These are phyloP conservation scores for Dacryopinax spathularia DNA, from an alignment of 768 basidiomycete genomes.

Conservation along the genomic window DNA sequence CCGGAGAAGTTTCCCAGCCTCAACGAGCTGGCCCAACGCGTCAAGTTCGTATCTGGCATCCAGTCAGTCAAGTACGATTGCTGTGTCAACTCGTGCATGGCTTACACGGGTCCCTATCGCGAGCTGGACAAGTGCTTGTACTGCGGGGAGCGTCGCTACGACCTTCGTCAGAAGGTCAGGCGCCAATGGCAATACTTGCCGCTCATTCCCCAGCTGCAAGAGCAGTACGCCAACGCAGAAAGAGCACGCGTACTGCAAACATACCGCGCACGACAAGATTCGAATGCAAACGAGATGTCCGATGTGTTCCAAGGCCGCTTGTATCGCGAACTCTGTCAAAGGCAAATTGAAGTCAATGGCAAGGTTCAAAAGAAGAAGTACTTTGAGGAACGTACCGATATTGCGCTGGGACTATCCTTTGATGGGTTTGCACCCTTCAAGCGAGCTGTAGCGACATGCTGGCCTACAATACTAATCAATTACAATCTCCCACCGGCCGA, in stretches of 20 bases:
- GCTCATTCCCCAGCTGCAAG: slow-evolving; percentile 26
- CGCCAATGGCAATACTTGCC: slow-evolving; percentile 28
- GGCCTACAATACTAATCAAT: slow-evolving; percentile 31
- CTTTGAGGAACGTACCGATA: slow-evolving; percentile 29
- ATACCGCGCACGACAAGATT: no score
- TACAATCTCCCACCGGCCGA: slow-evolving; percentile 32
- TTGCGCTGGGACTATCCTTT: slow-evolving; percentile 31
- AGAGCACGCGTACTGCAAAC: slow-evolving; percentile 18
- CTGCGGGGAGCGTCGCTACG: slow-evolving; percentile 24
- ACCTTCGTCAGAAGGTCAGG: slow-evolving; percentile 15
- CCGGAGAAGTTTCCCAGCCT: no score
- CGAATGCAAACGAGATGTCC: no score
- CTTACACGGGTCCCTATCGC: slow-evolving; percentile 24
- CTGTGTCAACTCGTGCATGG: slow-evolving; percentile 31
- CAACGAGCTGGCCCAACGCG: no score
- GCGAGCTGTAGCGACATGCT: slow-evolving; percentile 22
- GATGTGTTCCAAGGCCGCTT: slow-evolving; percentile 28
- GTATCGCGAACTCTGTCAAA: slow-evolving; percentile 20
- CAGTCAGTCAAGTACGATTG: no score
- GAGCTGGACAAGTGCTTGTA: slow-evolving; percentile 23
- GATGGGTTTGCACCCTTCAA: slow-evolving; percentile 34
- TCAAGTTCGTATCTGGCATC: no score
- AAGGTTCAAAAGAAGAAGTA: slow-evolving; percentile 16
- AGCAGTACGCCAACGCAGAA: slow-evolving; percentile 13
- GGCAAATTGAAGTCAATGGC: slow-evolving; percentile 21